Conservation (phyloP, 345 rosid species). For the Bruguiera sexangula region DNA sequence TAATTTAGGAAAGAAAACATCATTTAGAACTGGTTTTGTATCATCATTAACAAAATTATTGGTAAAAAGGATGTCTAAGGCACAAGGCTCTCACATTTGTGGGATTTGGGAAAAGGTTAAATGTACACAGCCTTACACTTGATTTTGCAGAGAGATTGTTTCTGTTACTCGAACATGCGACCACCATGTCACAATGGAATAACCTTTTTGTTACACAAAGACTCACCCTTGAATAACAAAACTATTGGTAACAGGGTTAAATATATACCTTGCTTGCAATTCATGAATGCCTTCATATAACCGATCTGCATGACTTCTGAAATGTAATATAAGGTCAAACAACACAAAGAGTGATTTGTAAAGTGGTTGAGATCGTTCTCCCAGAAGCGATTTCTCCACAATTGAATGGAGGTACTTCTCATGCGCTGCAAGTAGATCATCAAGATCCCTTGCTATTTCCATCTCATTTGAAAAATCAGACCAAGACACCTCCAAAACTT, state of each 20-base stretch:
- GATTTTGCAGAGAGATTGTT: no score
- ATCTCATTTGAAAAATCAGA: slow-evolving; percentile 83
- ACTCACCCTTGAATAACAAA: no score
- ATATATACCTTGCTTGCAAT: slow-evolving; percentile 72
- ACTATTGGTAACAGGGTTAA: slow-evolving; percentile 25
- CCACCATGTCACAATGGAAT: no score
- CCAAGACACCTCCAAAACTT: slow-evolving; percentile 97
- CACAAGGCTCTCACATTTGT: no score
- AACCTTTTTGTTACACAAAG: no score
- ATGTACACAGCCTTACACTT: no score
- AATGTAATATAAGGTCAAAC: slow-evolving; percentile 83
- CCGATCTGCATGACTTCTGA: slow-evolving; percentile 89
- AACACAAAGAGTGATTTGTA: slow-evolving; percentile 71
- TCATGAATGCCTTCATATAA: slow-evolving; percentile 85
- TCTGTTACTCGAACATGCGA: no score
- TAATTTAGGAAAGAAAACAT: not conserved
- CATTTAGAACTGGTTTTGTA: not conserved
- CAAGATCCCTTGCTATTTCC: slow-evolving; percentile 93
- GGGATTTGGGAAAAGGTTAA: no score
- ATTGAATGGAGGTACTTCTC: slow-evolving; percentile 86
- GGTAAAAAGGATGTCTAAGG: slow-evolving; percentile 8
- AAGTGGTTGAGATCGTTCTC: slow-evolving; percentile 83
- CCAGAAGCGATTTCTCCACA: slow-evolving; percentile 84
- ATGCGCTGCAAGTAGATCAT: slow-evolving; percentile 93
- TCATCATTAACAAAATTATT: not conserved